A percentile compares a stretch with the other conserved stretches of the same genome.
Evolutionary conservation across 192 early-diverging fungal genomes (phyloP).

Genomic region (Obelidium mucronatum): DNA sequence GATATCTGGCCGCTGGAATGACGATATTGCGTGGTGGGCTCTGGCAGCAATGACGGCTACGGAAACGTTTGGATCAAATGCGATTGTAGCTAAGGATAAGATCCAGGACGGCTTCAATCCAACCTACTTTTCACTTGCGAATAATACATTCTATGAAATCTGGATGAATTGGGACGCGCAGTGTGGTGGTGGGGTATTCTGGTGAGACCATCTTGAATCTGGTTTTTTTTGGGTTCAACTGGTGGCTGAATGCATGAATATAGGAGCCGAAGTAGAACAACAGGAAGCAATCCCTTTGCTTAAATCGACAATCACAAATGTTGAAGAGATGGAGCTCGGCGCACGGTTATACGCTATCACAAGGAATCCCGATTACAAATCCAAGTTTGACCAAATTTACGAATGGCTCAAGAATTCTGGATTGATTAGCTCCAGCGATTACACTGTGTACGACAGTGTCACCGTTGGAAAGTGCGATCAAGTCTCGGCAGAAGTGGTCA

Average conservation of each 20-base stretch:
- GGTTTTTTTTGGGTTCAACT: background rate
- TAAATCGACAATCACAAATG: constrained; percentile 57
- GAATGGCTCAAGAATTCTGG: constrained; percentile 41
- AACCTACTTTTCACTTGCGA: constrained; percentile 30
- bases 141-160: constrained; percentile 46
- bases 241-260: background rate
- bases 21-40: constrained; percentile 25
- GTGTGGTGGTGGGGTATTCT: constrained; percentile 57
- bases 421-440: background rate
- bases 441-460: constrained; percentile 10
- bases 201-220: constrained; percentile 35
- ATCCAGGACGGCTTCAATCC: background rate
- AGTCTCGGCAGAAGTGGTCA: background rate
- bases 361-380: constrained; percentile 34
- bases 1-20: constrained; percentile 38
- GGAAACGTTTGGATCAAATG: background rate
- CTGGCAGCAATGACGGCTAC: constrained; percentile 33
- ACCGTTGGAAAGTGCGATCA: background rate
- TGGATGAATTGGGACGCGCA: constrained; percentile 40
- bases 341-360: constrained; percentile 43
- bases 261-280: constrained; percentile 33
- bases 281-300: too few species aligned
- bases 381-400: constrained; percentile 36
- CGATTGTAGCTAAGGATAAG: background rate
- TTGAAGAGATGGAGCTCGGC: constrained; percentile 39